Conservation (phyloP, 495 filamentous ascomycete species). For the Penicillium argentinense region DNA sequence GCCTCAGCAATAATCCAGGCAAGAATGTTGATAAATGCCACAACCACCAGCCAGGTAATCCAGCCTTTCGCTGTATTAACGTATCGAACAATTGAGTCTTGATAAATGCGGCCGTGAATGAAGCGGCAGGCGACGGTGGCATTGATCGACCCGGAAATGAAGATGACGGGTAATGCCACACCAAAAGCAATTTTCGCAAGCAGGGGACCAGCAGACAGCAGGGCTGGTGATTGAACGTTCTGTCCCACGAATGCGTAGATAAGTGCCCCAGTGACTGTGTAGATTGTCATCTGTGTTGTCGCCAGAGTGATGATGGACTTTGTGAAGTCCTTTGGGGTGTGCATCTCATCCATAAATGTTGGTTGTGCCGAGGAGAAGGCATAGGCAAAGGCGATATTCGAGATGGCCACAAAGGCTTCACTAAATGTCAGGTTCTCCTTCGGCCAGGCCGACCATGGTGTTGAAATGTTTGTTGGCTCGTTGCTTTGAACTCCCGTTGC, state of each 20-base stretch:
- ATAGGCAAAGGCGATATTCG: slow-evolving; percentile 68
- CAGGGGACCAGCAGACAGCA: slow-evolving; percentile 54
- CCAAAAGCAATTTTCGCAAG: slow-evolving; percentile 62
- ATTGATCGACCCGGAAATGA: slow-evolving; percentile 63
- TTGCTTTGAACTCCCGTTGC: slow-evolving; percentile 51
- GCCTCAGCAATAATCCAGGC: slow-evolving; percentile 66
- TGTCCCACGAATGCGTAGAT: slow-evolving; percentile 69
- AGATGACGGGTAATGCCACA: slow-evolving; percentile 57
- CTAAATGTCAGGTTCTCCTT: slow-evolving; percentile 28
- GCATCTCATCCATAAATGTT: slow-evolving; percentile 50
- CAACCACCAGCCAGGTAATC: slow-evolving; percentile 55
- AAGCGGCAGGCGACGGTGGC: slow-evolving; percentile 58
- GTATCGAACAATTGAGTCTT: slow-evolving; percentile 49
- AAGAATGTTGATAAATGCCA: slow-evolving; percentile 52
- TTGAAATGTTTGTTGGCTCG: slow-evolving; percentile 17
- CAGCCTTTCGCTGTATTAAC: slow-evolving; percentile 56
- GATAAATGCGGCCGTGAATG: slow-evolving; percentile 58
- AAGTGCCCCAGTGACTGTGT: slow-evolving; percentile 62
- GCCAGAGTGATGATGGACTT: slow-evolving; percentile 61
- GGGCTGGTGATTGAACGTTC: slow-evolving; percentile 62
- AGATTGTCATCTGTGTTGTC: slow-evolving; percentile 59
- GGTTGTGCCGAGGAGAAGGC: slow-evolving; percentile 63
- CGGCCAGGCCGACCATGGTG: slow-evolving; percentile 33
- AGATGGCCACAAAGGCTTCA: slow-evolving; percentile 54
- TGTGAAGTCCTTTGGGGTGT: slow-evolving; percentile 50